Conservation (phyloP, 257 asterid species). For the Nicotiana knightiana region DNA sequence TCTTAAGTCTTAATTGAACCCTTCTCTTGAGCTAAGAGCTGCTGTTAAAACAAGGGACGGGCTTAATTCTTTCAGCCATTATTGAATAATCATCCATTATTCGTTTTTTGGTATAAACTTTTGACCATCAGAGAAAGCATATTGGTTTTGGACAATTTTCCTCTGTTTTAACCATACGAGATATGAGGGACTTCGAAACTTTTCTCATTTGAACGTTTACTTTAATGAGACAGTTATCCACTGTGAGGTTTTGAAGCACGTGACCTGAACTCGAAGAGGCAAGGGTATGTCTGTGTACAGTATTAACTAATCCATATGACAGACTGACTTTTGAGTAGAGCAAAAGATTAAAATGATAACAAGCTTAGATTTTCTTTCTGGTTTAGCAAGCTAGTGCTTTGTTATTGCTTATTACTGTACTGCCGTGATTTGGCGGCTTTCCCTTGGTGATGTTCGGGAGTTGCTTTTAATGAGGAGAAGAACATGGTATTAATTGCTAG, state of each 20-base stretch:
- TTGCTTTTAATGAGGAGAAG: background rate
- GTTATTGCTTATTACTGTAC: background rate
- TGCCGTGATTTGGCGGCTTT: background rate
- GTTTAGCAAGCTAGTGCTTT: background rate
- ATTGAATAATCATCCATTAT: background rate
- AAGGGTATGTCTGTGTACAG: background rate
- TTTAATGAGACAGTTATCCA: background rate
- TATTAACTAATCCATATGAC: background rate
- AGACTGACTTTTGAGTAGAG: slow-evolving; percentile 2
- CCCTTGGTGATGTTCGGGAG: background rate
- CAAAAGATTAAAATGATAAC: background rate
- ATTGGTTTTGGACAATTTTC: background rate
- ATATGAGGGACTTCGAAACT: background rate
- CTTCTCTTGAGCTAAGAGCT: background rate
- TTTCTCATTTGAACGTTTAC: background rate
- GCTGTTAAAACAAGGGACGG: background rate
- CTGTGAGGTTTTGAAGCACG: background rate
- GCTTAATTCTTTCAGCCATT: background rate
- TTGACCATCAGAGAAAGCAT: background rate
- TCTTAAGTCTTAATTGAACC: background rate
- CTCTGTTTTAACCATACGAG: background rate
- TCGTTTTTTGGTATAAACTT: background rate
- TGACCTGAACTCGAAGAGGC: background rate
- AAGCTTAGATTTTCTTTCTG: background rate
- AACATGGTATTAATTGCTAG: background rate